These are phyloP conservation scores for Ogataea hybrid DNA, from an alignment of 1,139 yeast genomes.

Conservation along the genomic window DNA sequence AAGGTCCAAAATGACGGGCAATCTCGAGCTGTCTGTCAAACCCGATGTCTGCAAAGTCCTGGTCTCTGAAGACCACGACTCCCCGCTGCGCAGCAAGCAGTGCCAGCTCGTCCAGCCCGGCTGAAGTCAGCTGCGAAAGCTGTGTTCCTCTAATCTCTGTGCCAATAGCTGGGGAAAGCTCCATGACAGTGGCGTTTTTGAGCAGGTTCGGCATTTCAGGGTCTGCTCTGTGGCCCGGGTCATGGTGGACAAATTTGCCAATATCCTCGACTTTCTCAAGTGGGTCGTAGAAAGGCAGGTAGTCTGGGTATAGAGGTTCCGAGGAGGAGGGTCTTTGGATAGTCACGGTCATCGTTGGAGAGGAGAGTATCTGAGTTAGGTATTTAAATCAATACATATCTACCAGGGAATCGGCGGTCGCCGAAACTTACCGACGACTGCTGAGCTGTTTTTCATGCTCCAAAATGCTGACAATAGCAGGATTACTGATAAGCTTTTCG, in stretches of 20 bases:
- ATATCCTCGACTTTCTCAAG: constrained; percentile 18
- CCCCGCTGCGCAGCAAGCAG: constrained; percentile 42
- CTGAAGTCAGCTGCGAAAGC: constrained; percentile 38
- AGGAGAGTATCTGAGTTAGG: neutral
- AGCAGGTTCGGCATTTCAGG: constrained; percentile 12
- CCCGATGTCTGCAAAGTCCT: constrained; percentile 37
- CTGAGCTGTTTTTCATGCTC: constrained; percentile 4
- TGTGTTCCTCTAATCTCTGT: constrained; percentile 44
- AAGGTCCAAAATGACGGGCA: constrained; percentile 38
- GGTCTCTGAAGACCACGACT: constrained; percentile 41
- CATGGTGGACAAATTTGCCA: constrained; percentile 16
- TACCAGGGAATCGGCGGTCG: neutral
- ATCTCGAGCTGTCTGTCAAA: constrained; percentile 35
- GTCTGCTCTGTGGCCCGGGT: constrained; percentile 17
- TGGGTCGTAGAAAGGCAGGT: constrained; percentile 17
- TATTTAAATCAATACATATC: neutral
- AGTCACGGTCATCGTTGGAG: neutral
- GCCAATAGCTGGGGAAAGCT: constrained; percentile 47
- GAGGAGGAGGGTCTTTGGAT: constrained; percentile 11
- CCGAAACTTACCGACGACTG: neutral
- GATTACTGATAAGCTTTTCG: neutral
- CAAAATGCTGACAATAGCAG: constrained; percentile 10
- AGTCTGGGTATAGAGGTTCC: constrained; percentile 14
- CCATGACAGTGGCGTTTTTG: constrained; percentile 11
- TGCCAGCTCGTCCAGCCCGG: constrained; percentile 40